Evolutionary conservation across 78 protist species (phyloP), one percentile per base, ranked within the genome.

Genomic region (Thecamonas trahens): DNA sequence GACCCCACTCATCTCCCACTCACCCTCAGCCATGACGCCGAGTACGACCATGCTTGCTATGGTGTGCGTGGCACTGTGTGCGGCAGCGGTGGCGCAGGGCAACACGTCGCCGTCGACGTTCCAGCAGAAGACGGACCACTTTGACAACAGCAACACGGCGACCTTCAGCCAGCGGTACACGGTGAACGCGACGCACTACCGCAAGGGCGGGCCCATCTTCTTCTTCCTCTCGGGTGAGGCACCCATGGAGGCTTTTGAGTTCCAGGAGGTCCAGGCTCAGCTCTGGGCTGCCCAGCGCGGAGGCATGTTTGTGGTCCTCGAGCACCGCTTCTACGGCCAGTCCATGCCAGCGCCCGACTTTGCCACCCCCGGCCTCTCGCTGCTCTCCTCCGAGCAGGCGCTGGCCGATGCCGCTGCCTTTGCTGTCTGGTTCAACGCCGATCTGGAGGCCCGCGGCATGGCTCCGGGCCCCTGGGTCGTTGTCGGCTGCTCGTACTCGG

Each of bases 401-500:
- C 31, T 81, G 2, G 75, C 63, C 29, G 86, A 81, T 68, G 45
- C 35, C 13, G 31, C 17, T 9, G 63, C 13, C 3, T 11, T 3
- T 18, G n/a, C 13, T 75, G 79, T 22, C 3, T 44, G 20, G 28
- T 69, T 9, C 4, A 34, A 11, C 3, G 3, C 44, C 7, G 44
- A 2, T 5, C 42, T 15, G 2, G 50, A 5, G 31, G 20, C 14
- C 32, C 40, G n/a, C 4, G 32, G 3, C 42, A 1, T 40, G 59
- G 2, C 29, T n/a, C n/a, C n/a, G n/a, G n/a, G n/a, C n/a, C n/a
- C n/a, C n/a, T n/a, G n/a, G n/a, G n/a, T 70, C 26, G 3, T 13
- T 40, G 76, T 71, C 31, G 84, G 84, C 35, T 79, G 84, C 13
- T 49, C 67, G 38, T 79, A 79, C 61, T 35, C 84, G 15, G 84